Evolutionary conservation across 139 green algal genomes (phyloP), one percentile per base, ranked within the genome.

Genomic region (Micromonas commoda): DNA sequence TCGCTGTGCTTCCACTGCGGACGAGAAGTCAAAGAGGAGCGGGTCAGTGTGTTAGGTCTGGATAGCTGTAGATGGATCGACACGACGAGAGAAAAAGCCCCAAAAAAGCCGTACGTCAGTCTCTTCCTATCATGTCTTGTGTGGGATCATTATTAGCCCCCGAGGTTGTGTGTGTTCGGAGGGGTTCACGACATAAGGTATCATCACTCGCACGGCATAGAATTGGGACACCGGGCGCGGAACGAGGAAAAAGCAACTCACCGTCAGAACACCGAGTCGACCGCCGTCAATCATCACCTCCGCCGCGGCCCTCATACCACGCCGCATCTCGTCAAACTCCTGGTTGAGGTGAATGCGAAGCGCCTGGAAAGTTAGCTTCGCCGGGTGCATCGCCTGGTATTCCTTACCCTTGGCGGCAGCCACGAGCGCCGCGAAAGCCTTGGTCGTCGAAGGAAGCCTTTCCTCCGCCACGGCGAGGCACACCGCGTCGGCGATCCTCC

Each of bases 321-420:
- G 32, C 9, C 66, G 51, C 67, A 82, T 73, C 65, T 82, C 77
- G n/a, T 72, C 77, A 66, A 82, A 82, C 29, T 82, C 77, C 39
- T 82, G 24, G 29, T 82, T 82, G 2, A 82, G 38, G 1, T 72
- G 6, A 35, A 82, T 82, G 31, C 77, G 53, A 4, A 82, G 53
- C 31, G 67, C 77, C 45, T 82, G 77, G 37, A 82, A 82, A 1
- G 77, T 82, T 19, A 82, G 26, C 52, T 82, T 82, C 21, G 77
- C 77, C 2, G 77, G 77, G 35, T 82, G 77, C 77, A 82, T 82
- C 5, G n/a, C 31, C 29, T 82, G 77, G 31, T 71, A 73, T 51
- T 82, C 67, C 20, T 71, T 71, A 9, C 77, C 77, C 31, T 77
- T 77, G 20, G 77, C 77, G 4, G 28, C 29, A 13, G 77, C 77